Percentiles rank a stretch among this genome's conserved stretches.
Conservation (phyloP, 192 early-diverging fungal genomes). For the Endogone sp. region DNA sequence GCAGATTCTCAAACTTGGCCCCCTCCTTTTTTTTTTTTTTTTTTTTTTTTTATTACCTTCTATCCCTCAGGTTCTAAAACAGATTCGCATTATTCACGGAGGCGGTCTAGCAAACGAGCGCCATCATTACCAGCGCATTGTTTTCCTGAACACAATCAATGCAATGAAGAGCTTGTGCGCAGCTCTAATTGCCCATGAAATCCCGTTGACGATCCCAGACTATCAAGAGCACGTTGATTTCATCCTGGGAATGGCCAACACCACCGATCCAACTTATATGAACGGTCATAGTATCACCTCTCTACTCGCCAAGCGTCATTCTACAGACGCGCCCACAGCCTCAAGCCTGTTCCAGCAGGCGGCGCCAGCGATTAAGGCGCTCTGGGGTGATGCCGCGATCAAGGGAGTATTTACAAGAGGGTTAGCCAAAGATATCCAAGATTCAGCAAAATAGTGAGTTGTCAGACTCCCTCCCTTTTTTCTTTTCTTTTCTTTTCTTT, state of each 20-base stretch:
- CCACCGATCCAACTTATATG: background rate
- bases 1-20: too few relatives aligned
- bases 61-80: conserved; percentile 25
- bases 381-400: conserved; percentile 38
- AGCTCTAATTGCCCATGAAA: conserved; percentile 6
- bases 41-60: too few relatives aligned
- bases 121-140: conserved; percentile 32
- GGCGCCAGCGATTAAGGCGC: conserved; percentile 33
- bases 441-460: conserved; percentile 45
- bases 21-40: too few relatives aligned
- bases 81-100: conserved; percentile 33
- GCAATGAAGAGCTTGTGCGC: conserved; percentile 34
- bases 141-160: conserved; percentile 38
- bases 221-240: conserved; percentile 8
- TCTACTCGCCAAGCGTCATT: conserved; percentile 13
- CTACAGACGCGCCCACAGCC: conserved; percentile 32
- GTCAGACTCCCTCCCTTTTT: background rate
- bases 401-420: conserved; percentile 23
- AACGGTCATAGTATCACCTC: background rate
- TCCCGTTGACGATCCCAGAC: background rate
- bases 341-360: conserved; percentile 31
- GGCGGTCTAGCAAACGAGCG: conserved; percentile 33
- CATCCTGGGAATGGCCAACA: conserved; percentile 3
- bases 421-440: conserved; percentile 38
- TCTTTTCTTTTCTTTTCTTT: conserved; percentile 21